Conservation (phyloP, 2,329 filamentous ascomycete species). For the Aspergillus costaricaensis region DNA sequence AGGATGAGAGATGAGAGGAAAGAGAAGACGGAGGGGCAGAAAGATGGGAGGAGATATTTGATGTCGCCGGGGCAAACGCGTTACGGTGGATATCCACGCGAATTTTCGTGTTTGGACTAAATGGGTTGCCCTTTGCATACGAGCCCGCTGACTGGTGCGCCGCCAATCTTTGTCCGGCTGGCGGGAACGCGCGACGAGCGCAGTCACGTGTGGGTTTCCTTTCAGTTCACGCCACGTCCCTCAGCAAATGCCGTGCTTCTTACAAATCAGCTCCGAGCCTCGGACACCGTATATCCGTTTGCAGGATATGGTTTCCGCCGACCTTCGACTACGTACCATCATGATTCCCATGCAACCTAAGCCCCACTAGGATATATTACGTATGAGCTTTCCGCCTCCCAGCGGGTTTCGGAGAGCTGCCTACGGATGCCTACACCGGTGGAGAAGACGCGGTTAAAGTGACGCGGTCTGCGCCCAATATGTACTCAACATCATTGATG, state of each 20-base stretch:
- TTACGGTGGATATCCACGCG: conserved; percentile 32
- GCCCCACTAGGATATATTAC: neutral
- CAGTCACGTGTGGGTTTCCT: conserved; percentile 23
- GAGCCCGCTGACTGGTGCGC: neutral
- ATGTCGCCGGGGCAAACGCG: conserved; percentile 36
- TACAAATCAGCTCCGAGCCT: conserved; percentile 5
- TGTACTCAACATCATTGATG: too few species aligned
- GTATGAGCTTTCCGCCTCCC: too few species aligned
- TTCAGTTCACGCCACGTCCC: conserved; percentile 9
- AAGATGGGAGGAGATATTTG: conserved; percentile 33
- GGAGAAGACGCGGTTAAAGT: too few species aligned
- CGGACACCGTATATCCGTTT: neutral
- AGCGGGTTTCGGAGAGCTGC: too few species aligned
- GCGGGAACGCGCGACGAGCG: conserved; percentile 20
- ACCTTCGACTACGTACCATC: neutral
- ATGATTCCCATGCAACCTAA: neutral
- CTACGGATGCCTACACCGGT: too few species aligned
- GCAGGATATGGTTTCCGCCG: neutral
- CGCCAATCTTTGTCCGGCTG: conserved; percentile 10
- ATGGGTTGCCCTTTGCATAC: conserved; percentile 27
- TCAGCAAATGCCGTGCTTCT: neutral
- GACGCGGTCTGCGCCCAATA: too few species aligned
- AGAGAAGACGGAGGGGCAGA: conserved; percentile 32
- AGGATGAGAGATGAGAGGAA: conserved; percentile 24
- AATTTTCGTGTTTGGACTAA: conserved; percentile 38